phyloP scores from a whole-genome alignment of 257 asterid species.

The Ehretia macrophylla region DNA sequence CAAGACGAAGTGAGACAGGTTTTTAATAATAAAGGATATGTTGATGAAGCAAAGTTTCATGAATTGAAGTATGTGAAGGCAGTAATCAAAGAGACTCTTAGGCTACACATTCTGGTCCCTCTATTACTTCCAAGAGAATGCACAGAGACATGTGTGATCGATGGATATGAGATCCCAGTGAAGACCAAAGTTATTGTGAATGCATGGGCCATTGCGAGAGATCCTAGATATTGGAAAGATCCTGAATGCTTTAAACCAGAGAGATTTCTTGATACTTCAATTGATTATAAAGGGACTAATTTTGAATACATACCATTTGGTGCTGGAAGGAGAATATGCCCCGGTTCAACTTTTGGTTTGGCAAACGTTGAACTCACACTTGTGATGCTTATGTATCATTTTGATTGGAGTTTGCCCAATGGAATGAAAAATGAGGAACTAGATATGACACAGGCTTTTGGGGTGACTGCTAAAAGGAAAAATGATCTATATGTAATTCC shows the following conservation, averaged over 20 bases:
- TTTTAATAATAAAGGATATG: constrained; percentile 3
- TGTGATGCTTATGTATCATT: constrained; percentile 14
- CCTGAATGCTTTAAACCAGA: constrained; percentile 11
- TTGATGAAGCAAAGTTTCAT: constrained; percentile 4
- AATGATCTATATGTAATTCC: constrained; percentile 8
- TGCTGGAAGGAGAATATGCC: constrained; percentile 21
- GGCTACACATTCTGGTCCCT: constrained; percentile 11
- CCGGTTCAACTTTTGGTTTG: constrained; percentile 6
- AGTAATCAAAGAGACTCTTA: constrained; percentile 17
- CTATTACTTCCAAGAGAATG: constrained; percentile 19
- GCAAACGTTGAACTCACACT: constrained; percentile 11
- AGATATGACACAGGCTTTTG: constrained; percentile 11
- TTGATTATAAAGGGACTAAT: constrained; percentile 10
- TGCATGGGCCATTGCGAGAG: constrained; percentile 7
- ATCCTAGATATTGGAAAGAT: constrained; percentile 7
- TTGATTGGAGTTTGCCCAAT: constrained; percentile 12
- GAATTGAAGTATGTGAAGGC: constrained; percentile 9
- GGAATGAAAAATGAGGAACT: constrained; percentile 10
- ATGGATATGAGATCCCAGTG: constrained; percentile 14
- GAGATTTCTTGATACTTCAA: constrained; percentile 7
- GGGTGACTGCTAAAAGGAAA: constrained; percentile 3
- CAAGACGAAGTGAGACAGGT: constrained; percentile 22
- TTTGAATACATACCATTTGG: constrained; percentile 13
- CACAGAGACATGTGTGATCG: constrained; percentile 7
- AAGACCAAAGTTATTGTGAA: constrained; percentile 12